phyloP scores from a whole-genome alignment of 495 filamentous ascomycete species.

The Cercophora scortea region DNA sequence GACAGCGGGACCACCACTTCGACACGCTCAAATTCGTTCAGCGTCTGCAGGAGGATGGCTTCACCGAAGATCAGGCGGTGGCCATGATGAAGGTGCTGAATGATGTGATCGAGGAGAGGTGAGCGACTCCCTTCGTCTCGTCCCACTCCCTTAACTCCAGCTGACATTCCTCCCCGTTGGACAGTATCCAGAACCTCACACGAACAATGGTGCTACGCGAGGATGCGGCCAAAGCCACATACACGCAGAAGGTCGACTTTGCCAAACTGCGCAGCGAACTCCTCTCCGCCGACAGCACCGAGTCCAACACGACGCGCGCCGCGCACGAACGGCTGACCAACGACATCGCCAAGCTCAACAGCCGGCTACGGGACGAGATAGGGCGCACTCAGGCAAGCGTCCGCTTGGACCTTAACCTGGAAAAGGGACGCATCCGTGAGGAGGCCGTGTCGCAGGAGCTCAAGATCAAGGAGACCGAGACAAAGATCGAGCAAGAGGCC shows the following conservation, averaged over 20 bases:
- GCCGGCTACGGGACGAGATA: constrained; percentile 84
- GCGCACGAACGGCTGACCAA: constrained; percentile 90
- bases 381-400: constrained; percentile 87
- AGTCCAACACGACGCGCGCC: constrained; percentile 77
- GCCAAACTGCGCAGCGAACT: constrained; percentile 96
- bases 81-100: constrained; percentile 97
- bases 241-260: constrained; percentile 98
- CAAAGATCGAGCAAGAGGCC: constrained; percentile 95
- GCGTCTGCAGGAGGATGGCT: constrained; percentile 80
- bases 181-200: constrained; percentile 90
- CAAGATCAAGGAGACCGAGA: constrained; percentile 98
- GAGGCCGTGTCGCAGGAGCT: constrained; percentile 96
- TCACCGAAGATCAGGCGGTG: constrained; percentile 89
- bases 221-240: constrained; percentile 77
- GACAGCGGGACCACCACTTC: constrained; percentile 81
- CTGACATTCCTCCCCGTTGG: not conserved
- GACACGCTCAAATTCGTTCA: constrained; percentile 97
- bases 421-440: constrained; percentile 94
- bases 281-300: constrained; percentile 80
- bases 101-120: constrained; percentile 95
- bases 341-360: constrained; percentile 87
- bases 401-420: constrained; percentile 85
- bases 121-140: not conserved
- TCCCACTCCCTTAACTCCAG: not conserved
- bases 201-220: constrained; percentile 98